phyloP scores from a whole-genome alignment of 768 basidiomycete species.

The Lactarius hatsudake region DNA sequence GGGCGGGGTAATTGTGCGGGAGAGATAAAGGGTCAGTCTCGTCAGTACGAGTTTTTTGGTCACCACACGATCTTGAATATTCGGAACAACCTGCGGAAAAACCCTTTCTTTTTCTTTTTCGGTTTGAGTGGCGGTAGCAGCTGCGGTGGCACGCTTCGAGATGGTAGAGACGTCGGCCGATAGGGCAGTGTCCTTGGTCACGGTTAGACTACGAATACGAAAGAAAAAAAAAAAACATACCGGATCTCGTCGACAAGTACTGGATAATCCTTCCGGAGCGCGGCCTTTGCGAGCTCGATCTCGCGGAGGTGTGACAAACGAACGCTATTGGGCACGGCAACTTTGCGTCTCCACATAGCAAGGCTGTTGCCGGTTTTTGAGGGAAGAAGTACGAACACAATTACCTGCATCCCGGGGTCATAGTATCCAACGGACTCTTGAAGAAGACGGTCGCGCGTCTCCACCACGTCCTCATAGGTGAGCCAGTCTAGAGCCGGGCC shows the following conservation, averaged over 20 bases:
- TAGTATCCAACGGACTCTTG: conserved; percentile 29
- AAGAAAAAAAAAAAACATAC: not conserved
- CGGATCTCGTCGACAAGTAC: conserved; percentile 24
- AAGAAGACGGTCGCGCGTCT: conserved; percentile 26
- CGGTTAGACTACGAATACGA: not conserved
- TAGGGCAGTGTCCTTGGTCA: conserved; percentile 17
- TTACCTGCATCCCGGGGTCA: conserved; percentile 23
- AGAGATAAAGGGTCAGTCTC: not conserved
- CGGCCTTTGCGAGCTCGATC: conserved; percentile 24
- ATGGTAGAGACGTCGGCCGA: conserved; percentile 4
- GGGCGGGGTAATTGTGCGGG: not conserved
- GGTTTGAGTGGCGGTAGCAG: not conserved
- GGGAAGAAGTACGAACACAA: conserved; percentile 28
- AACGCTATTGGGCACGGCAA: conserved; percentile 23
- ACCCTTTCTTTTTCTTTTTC: conserved; percentile 28
- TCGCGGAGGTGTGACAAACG: conserved; percentile 19
- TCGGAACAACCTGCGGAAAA: conserved; percentile 26
- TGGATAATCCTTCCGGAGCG: conserved; percentile 25
- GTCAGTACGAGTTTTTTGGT: not conserved
- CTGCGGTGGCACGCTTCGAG: not conserved
- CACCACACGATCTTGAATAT: conserved; percentile 27
- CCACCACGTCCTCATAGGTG: conserved; percentile 22
- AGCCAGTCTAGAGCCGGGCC: conserved; percentile 27
- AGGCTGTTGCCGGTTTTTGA: conserved; percentile 29
- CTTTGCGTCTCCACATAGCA: conserved; percentile 29